Evolutionary conservation across 2,329 filamentous ascomycete genomes (phyloP).

Genomic region (Thelonectria blattea): DNA sequence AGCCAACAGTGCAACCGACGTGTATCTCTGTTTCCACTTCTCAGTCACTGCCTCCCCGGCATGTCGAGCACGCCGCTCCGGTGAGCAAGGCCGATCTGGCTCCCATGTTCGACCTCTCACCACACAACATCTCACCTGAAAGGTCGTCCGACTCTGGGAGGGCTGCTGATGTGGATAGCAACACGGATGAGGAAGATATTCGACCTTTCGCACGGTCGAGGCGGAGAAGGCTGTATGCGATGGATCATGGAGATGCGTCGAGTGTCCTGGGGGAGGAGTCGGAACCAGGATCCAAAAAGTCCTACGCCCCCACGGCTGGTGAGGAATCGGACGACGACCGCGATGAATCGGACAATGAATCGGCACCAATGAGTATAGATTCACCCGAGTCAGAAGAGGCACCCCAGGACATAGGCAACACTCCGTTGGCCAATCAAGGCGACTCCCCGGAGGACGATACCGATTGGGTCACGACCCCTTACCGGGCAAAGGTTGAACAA

Average conservation of each 20-base stretch:
- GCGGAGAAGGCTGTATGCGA: not conserved
- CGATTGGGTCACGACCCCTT: constrained; percentile 5
- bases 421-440: constrained; percentile 21
- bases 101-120: not conserved
- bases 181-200: constrained; percentile 8
- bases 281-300: constrained; percentile 6
- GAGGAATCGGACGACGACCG: not conserved
- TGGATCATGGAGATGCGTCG: constrained; percentile 12
- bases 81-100: not conserved
- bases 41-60: not conserved
- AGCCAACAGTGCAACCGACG: not conserved
- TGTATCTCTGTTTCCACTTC: not conserved
- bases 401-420: constrained; percentile 14
- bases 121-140: not conserved
- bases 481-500: constrained; percentile 16
- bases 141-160: constrained; percentile 6
- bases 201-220: not conserved
- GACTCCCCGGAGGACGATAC: constrained; percentile 11
- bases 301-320: not conserved
- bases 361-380: not conserved
- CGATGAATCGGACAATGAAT: not conserved
- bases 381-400: not conserved
- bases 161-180: constrained; percentile 5
- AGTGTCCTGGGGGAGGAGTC: constrained; percentile 4
- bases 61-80: not conserved